phyloP scores from a whole-genome alignment of 176 grass and related monocot species.

The Olyra latifolia region DNA sequence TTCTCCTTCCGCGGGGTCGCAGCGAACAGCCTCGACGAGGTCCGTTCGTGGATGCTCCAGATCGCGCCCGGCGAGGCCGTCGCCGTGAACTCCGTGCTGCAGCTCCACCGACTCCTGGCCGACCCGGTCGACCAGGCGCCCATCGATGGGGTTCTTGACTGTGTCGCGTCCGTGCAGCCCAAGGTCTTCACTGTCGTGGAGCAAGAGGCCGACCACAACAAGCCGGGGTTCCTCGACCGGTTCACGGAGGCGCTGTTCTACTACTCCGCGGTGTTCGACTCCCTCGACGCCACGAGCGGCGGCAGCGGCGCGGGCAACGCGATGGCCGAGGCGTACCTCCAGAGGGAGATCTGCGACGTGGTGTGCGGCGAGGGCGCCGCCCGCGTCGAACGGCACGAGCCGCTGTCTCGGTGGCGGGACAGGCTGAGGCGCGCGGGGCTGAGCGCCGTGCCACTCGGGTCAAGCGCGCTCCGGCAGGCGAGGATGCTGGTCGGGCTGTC shows the following conservation, averaged over 20 bases:
- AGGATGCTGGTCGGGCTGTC: slow-evolving; percentile 89
- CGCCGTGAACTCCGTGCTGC: slow-evolving; percentile 84
- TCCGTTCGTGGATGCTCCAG: slow-evolving; percentile 88
- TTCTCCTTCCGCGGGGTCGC: slow-evolving; percentile 93
- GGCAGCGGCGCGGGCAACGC: slow-evolving; percentile 39
- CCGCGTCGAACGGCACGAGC: slow-evolving; percentile 90
- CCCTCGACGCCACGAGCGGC: slow-evolving; percentile 51
- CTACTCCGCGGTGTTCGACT: slow-evolving; percentile 95
- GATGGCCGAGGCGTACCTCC: slow-evolving; percentile 70
- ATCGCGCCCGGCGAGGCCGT: slow-evolving; percentile 64
- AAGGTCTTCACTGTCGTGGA: slow-evolving; percentile 77
- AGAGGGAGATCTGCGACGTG: slow-evolving; percentile 82
- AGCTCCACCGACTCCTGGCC: slow-evolving; percentile 78
- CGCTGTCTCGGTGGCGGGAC: slow-evolving; percentile 60
- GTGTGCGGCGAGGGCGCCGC: slow-evolving; percentile 67
- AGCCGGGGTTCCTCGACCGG: slow-evolving; percentile 72
- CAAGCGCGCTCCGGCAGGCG: slow-evolving; percentile 81
- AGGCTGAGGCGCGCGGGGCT: slow-evolving; percentile 54
- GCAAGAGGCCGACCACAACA: slow-evolving; percentile 97
- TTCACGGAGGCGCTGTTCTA: slow-evolving; percentile 97
- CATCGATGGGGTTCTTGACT: slow-evolving; percentile 66
- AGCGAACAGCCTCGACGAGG: slow-evolving; percentile 71
- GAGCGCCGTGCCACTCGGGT: slow-evolving; percentile 63
- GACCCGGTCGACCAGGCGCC: slow-evolving; percentile 40
- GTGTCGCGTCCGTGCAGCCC: slow-evolving; percentile 58